Base-by-base conservation (phyloP, 2,329 filamentous ascomycete genomes). In the Stagonosporopsis vannaccii region DNA sequence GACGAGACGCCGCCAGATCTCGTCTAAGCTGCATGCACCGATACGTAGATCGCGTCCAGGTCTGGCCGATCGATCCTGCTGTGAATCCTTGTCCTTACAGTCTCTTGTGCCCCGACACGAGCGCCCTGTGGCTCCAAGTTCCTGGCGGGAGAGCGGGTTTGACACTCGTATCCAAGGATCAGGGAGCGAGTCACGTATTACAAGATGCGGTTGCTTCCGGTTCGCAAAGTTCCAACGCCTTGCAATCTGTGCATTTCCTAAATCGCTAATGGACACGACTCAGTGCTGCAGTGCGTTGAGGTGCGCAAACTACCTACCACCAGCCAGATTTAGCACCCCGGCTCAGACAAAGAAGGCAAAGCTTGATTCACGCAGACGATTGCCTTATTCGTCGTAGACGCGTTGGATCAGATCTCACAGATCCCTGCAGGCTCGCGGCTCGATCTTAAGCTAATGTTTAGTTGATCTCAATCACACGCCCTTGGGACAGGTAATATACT, bases 381-480 rank as follows among this genome's bases (percentile, higher is more conserved):
- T 72, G 50, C 70, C 66, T 49, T 59, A 69, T 69, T 50, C 57
- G 68, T 69, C 60, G 59, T 62, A 62, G 65, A 63, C 51, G 63
- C 56, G 44, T 60, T 51, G 54, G 59, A 60, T 59, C 58, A 53
- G 61, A 60, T 56, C 60, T 58, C 53, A 62, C 53, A 51, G 56
- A 60, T 61, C 62, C 61, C 62, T 59, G 64, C 70, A 70, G 66
- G 64, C 43, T 48, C 60, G 61, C 67, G 65, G 57, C 63, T 70
- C 62, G 65, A 70, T 69, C 60, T 65, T 49, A 58, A 51, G 63
- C 62, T 67, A 69, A 61, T 63, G 58, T 62, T 68, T 70, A 72
- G 69, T 63, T 64, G 56, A 61, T 65, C 49, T 60, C 58, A 61
- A 69, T 72, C 67, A 68, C 61, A 67, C 62, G 60, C 63, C 59